These are phyloP conservation scores for Gentiana dahurica DNA, from an alignment of 257 asterid genomes.

Conservation along the genomic window DNA sequence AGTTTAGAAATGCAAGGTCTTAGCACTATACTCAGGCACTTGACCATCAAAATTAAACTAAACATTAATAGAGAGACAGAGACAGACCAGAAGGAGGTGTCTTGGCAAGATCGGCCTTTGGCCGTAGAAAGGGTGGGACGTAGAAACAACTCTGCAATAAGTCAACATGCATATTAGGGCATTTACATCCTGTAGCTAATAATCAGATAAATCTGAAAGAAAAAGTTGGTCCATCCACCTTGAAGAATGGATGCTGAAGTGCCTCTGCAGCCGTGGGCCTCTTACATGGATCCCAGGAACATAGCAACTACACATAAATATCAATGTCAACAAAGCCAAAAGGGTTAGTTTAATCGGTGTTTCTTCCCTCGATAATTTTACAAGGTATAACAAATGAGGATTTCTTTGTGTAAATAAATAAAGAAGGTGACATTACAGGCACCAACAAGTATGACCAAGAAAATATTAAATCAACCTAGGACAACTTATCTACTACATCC, in stretches of 20 bases:
- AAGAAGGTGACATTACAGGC: no score
- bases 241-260: slow-evolving; percentile 90
- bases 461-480: no score
- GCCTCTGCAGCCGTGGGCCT: slow-evolving; percentile 84
- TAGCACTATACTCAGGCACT: slow-evolving; percentile 1
- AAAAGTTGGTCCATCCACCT: slow-evolving; percentile 31
- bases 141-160: slow-evolving; percentile 52
- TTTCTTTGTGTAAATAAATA: not conserved
- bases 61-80: slow-evolving; percentile 18
- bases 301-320: slow-evolving; percentile 44
- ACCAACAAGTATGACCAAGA: no score
- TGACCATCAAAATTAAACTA: slow-evolving; percentile 22
- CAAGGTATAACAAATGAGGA: not conserved
- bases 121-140: slow-evolving; percentile 74
- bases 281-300: slow-evolving; percentile 90
- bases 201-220: not conserved
- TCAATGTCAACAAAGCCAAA: not conserved
- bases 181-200: not conserved
- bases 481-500: no score
- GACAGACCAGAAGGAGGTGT: slow-evolving; percentile 45
- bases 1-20: not conserved
- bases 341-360: no score
- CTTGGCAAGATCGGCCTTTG: slow-evolving; percentile 34
- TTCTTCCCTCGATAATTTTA: no score
- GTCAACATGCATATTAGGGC: not conserved